These are phyloP conservation scores for Rhizopus delemar DNA, from an alignment of 371 early-diverging fungal species.

Conservation along the genomic window DNA sequence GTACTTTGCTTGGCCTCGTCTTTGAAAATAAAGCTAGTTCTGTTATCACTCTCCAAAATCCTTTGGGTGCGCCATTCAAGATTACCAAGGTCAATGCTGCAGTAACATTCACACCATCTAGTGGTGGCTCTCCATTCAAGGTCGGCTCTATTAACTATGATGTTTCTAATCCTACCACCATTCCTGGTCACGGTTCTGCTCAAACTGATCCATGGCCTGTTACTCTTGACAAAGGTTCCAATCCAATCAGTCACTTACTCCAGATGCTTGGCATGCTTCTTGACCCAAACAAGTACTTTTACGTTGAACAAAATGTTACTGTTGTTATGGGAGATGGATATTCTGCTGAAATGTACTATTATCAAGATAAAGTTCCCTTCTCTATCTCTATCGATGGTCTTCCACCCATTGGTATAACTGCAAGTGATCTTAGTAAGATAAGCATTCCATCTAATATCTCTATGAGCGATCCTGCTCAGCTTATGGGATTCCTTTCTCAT, in stretches of 20 bases:
- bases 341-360: slow-evolving; percentile 29
- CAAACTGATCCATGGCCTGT: slow-evolving; percentile 16
- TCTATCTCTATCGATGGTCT: slow-evolving; percentile 13
- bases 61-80: slow-evolving; percentile 42
- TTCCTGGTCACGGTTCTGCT: slow-evolving; percentile 16
- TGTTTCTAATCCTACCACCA: slow-evolving; percentile 16
- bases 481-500: slow-evolving; percentile 7
- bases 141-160: slow-evolving; percentile 27
- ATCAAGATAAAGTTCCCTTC: slow-evolving; percentile 30
- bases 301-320: slow-evolving; percentile 28
- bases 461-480: slow-evolving; percentile 1
- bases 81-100: slow-evolving; percentile 37
- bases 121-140: slow-evolving; percentile 6
- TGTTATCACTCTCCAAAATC: slow-evolving; percentile 46
- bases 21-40: slow-evolving; percentile 19
- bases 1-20: neutral
- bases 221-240: neutral
- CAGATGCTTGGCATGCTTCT: slow-evolving; percentile 10
- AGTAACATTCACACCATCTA: neutral
- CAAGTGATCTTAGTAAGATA: slow-evolving; percentile 10
- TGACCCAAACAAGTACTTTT: slow-evolving; percentile 8
- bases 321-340: slow-evolving; percentile 30
- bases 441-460: slow-evolving; percentile 1
- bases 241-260: slow-evolving; percentile 1
- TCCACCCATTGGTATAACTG: slow-evolving; percentile 6